Conservation (phyloP, 768 basidiomycete species). For the Amanita brunnescens region DNA sequence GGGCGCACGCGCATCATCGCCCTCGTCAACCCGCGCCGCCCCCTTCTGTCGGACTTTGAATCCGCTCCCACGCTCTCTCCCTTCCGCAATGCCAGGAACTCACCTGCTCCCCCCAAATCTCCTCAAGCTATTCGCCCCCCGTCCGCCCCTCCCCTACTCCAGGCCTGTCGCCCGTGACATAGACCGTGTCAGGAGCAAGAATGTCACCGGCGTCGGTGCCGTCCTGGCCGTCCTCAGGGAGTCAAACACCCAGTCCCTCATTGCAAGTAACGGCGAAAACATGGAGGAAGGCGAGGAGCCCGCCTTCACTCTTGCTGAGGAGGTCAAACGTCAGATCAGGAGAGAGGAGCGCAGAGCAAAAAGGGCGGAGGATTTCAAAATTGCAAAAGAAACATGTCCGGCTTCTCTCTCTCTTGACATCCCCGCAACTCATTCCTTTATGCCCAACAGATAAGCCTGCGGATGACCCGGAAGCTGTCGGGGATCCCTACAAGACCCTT, state of each 20-base stretch:
- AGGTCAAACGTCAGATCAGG: slow-evolving; percentile 68
- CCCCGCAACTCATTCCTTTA: slow-evolving; percentile 8
- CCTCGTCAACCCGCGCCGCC: neutral
- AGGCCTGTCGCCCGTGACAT: slow-evolving; percentile 83
- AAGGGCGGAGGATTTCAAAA: slow-evolving; percentile 65
- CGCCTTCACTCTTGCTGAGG: slow-evolving; percentile 73
- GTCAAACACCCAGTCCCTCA: slow-evolving; percentile 59
- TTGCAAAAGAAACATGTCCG: slow-evolving; percentile 81
- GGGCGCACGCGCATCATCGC: slow-evolving; percentile 5
- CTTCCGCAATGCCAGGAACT: slow-evolving; percentile 50
- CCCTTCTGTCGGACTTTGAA: neutral
- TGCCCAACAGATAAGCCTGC: slow-evolving; percentile 74
- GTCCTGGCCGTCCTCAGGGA: slow-evolving; percentile 71
- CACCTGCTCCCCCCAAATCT: slow-evolving; percentile 93
- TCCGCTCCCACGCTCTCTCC: slow-evolving; percentile 8
- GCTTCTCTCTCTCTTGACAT: slow-evolving; percentile 11
- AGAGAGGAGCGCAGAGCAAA: slow-evolving; percentile 75
- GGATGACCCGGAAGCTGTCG: slow-evolving; percentile 83
- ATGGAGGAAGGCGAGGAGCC: slow-evolving; percentile 87
- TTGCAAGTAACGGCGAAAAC: slow-evolving; percentile 50
- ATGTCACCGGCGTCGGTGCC: slow-evolving; percentile 66
- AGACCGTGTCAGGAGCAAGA: slow-evolving; percentile 59
- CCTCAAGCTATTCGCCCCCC: slow-evolving; percentile 91
- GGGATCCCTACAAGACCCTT: slow-evolving; percentile 97
- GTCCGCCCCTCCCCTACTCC: slow-evolving; percentile 80